phyloP scores from a whole-genome alignment of 441 rosid genomes.

The Jatropha podagrica region DNA sequence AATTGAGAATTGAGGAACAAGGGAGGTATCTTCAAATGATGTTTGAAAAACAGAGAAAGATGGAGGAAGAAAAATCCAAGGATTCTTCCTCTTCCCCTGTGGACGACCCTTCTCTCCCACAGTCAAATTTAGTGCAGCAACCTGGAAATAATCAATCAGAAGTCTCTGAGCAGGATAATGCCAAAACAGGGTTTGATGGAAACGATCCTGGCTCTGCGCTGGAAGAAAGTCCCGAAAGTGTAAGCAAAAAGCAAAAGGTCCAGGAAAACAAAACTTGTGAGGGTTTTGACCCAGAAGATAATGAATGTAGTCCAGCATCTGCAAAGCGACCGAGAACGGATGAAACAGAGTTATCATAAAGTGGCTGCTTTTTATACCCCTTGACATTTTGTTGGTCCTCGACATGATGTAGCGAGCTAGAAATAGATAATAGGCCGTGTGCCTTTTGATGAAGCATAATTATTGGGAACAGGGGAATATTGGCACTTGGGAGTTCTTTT shows the following conservation, averaged over 20 bases:
- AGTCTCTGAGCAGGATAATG: conserved; percentile 23
- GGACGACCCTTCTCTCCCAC: conserved; percentile 26
- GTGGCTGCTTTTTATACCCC: background rate
- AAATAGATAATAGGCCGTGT: background rate
- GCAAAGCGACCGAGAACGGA: conserved; percentile 37
- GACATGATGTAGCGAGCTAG: conserved; percentile 1
- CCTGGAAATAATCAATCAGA: conserved; percentile 26
- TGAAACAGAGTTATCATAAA: conserved; percentile 21
- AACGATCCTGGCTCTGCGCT: conserved; percentile 4
- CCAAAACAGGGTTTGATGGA: conserved; percentile 17
- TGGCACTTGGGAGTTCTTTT: background rate
- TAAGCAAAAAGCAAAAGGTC: conserved; percentile 36
- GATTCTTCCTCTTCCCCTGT: conserved; percentile 36
- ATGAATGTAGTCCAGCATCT: conserved; percentile 19
- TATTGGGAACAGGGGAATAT: conserved; percentile 10
- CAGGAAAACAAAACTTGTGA: conserved; percentile 14
- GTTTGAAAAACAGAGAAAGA: conserved; percentile 51
- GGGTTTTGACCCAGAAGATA: conserved; percentile 20
- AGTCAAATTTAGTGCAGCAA: conserved; percentile 22
- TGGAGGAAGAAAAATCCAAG: conserved; percentile 36
- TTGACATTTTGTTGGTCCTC: background rate
- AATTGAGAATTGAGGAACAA: conserved; percentile 56
- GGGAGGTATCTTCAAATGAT: conserved; percentile 54
- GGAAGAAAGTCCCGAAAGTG: conserved; percentile 23
- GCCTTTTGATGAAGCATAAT: conserved; percentile 11